These are phyloP conservation scores for Diplocarpon rosae DNA, from an alignment of 2,329 filamentous ascomycete species.

Conservation along the genomic window DNA sequence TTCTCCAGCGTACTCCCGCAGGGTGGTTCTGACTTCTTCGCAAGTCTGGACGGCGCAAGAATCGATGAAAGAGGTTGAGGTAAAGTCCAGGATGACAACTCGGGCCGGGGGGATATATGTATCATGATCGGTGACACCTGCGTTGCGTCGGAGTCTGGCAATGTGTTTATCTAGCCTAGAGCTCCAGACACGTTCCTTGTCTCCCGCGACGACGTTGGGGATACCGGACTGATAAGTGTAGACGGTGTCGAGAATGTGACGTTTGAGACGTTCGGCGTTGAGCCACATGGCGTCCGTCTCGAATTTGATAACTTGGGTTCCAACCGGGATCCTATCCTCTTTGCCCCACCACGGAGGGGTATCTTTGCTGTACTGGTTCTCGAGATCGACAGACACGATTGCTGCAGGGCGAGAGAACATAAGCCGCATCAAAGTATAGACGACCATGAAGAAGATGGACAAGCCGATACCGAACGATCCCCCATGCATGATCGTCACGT, in stretches of 20 bases:
- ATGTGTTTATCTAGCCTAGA: slow-evolving; percentile 10
- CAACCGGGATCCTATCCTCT: slow-evolving; percentile 9
- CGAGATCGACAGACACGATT: slow-evolving; percentile 9
- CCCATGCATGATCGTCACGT: slow-evolving; percentile 50
- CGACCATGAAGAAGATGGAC: slow-evolving; percentile 10
- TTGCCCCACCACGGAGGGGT: slow-evolving; percentile 8
- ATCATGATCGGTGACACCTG: slow-evolving; percentile 6
- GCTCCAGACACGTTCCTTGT: slow-evolving; percentile 10
- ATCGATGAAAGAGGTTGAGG: slow-evolving; percentile 14
- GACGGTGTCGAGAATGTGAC: slow-evolving; percentile 11
- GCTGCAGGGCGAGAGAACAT: slow-evolving; percentile 13
- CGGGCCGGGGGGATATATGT: slow-evolving; percentile 6
- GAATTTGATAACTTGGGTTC: slow-evolving; percentile 13
- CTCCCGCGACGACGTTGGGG: not conserved
- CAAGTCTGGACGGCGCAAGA: slow-evolving; percentile 10
- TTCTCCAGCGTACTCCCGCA: slow-evolving; percentile 10
- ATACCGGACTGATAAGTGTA: slow-evolving; percentile 9
- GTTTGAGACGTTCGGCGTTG: slow-evolving; percentile 13
- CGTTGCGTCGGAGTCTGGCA: slow-evolving; percentile 4
- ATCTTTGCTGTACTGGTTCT: slow-evolving; percentile 7
- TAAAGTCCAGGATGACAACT: slow-evolving; percentile 15
- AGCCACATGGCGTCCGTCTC: slow-evolving; percentile 12
- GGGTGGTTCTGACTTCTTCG: slow-evolving; percentile 8
- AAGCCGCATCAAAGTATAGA: slow-evolving; percentile 13
- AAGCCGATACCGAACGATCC: slow-evolving; percentile 40